Conservation (phyloP, 2,329 filamentous ascomycete genomes). For the Fusarium zealandicum region DNA sequence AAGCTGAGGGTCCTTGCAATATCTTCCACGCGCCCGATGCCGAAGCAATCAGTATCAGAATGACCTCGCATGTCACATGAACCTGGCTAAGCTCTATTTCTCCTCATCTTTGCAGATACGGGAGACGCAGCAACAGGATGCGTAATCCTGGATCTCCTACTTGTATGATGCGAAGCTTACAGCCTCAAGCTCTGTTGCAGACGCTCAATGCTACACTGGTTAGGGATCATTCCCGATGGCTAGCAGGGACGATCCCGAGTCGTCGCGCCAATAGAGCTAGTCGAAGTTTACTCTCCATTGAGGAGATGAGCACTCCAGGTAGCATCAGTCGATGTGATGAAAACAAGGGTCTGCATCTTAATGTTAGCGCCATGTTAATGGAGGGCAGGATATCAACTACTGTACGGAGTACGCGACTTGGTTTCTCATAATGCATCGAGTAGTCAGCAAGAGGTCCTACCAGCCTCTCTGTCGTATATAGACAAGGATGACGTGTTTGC, state of each 20-base stretch:
- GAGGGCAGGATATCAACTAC: neutral
- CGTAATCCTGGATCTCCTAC: conserved; percentile 1
- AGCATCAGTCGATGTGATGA: conserved; percentile 1
- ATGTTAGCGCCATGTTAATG: neutral
- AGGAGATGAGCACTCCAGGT: conserved; percentile 10
- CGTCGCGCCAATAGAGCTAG: conserved; percentile 17
- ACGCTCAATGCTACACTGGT: conserved; percentile 1
- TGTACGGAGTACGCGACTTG: no score
- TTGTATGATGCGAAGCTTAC: conserved; percentile 17
- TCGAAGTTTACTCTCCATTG: conserved; percentile 27
- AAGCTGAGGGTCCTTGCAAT: conserved; percentile 4
- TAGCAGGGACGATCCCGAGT: conserved; percentile 6
- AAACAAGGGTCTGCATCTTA: conserved; percentile 3
- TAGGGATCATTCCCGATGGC: conserved; percentile 8
- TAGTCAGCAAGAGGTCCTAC: neutral
- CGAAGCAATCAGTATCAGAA: neutral
- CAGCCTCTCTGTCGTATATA: conserved; percentile 1
- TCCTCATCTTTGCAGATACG: neutral
- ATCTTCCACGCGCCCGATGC: conserved; percentile 2
- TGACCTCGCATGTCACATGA: neutral
- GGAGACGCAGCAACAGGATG: neutral
- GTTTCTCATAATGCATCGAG: neutral
- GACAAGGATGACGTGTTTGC: neutral
- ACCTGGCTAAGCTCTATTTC: no score
- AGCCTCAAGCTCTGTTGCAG: neutral